These are phyloP conservation scores for Blastobotrys terrestris DNA, from an alignment of 805 yeast species.

Conservation along the genomic window DNA sequence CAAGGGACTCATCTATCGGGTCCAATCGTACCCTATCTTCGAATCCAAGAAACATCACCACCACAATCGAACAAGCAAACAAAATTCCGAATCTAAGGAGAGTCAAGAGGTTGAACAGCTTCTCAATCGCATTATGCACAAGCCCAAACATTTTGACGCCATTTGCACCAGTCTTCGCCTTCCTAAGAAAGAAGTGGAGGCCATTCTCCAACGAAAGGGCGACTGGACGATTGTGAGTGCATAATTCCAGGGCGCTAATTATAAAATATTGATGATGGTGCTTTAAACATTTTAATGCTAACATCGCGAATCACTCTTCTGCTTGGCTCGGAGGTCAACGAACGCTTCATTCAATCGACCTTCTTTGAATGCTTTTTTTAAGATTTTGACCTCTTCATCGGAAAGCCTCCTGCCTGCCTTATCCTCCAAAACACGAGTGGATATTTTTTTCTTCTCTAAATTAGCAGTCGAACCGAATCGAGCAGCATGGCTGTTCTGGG, in stretches of 20 bases:
- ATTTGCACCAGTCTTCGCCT: slow-evolving; percentile 65
- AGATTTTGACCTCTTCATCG: slow-evolving; percentile 17
- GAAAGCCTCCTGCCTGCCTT: slow-evolving; percentile 24
- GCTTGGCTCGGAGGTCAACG: slow-evolving; percentile 27
- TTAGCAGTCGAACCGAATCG: slow-evolving; percentile 6
- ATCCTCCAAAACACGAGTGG: slow-evolving; percentile 22
- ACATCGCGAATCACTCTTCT: slow-evolving; percentile 27
- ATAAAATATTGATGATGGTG: too few relatives aligned
- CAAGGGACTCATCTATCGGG: slow-evolving; percentile 75
- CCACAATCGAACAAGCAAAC: slow-evolving; percentile 7
- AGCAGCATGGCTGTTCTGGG: slow-evolving; percentile 15
- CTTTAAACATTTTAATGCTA: too few relatives aligned
- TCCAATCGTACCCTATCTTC: slow-evolving; percentile 66
- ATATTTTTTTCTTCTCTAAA: slow-evolving; percentile 15
- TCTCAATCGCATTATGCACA: slow-evolving; percentile 15
- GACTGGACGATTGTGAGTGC: slow-evolving; percentile 42
- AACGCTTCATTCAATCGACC: slow-evolving; percentile 37
- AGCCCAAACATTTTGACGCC: slow-evolving; percentile 27
- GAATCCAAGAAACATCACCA: slow-evolving; percentile 16
- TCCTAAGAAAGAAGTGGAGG: slow-evolving; percentile 50
- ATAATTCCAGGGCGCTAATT: too few relatives aligned
- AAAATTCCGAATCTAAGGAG: slow-evolving; percentile 1
- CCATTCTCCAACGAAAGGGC: slow-evolving; percentile 41
- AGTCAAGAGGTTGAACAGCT: slow-evolving; percentile 16
- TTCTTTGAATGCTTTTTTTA: slow-evolving; percentile 23